phyloP scores from a whole-genome alignment of 2,329 filamentous ascomycete genomes.

The Huntiella decipiens region DNA sequence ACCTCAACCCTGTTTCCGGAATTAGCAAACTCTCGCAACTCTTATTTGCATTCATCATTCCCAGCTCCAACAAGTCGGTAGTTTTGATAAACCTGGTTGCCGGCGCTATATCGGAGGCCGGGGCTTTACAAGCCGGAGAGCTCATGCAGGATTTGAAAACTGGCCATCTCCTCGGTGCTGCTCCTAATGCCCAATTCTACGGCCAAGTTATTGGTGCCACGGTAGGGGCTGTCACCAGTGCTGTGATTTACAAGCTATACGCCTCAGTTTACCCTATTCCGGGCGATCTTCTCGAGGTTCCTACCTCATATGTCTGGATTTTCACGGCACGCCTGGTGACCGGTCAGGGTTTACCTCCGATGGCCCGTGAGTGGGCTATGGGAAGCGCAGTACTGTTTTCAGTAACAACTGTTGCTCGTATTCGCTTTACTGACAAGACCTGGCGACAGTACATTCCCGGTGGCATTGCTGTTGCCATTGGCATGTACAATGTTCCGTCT shows the following conservation, averaged over 20 bases:
- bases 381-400: constrained; percentile 60
- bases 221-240: constrained; percentile 68
- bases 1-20: constrained; percentile 87
- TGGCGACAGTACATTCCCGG: constrained; percentile 72
- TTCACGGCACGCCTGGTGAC: constrained; percentile 90
- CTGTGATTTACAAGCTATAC: constrained; percentile 76
- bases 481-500: constrained; percentile 95
- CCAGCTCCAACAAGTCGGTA: constrained; percentile 58
- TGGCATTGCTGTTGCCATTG: constrained; percentile 88
- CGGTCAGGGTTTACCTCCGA: constrained; percentile 66
- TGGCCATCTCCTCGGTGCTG: constrained; percentile 77
- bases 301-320: constrained; percentile 92
- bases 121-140: constrained; percentile 86
- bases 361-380: constrained; percentile 63
- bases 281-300: constrained; percentile 77
- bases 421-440: constrained; percentile 30
- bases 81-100: constrained; percentile 93
- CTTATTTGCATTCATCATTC: constrained; percentile 80
- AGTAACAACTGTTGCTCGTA: constrained; percentile 48
- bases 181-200: constrained; percentile 89
- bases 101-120: constrained; percentile 45
- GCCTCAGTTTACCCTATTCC: constrained; percentile 74
- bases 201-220: constrained; percentile 84
- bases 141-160: constrained; percentile 96
- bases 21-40: constrained; percentile 95